A percentile compares a stretch with the other conserved stretches of the same genome.
Evolutionary conservation across 78 protist species (phyloP).

Genomic region (Polysphondylium violaceum): DNA sequence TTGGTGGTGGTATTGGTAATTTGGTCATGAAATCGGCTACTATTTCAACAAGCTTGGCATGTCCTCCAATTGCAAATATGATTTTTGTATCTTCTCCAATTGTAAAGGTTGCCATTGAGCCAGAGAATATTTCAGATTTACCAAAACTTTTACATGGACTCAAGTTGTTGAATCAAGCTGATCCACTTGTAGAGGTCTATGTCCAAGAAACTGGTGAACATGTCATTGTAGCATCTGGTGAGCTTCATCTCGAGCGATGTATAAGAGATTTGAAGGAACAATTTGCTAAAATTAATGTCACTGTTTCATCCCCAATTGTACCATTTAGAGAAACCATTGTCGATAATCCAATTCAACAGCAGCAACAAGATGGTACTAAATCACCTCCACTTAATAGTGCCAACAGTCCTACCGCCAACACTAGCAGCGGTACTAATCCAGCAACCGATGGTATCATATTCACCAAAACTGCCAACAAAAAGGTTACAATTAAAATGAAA

Average conservation of each 20-base stretch:
- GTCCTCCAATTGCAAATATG: constrained; percentile 82
- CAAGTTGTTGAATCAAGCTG: constrained; percentile 93
- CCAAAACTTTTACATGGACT: constrained; percentile 87
- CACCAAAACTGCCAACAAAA: constrained; percentile 79
- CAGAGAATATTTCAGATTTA: constrained; percentile 80
- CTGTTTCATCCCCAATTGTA: constrained; percentile 93
- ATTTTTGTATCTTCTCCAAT: constrained; percentile 88
- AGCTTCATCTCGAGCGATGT: constrained; percentile 96
- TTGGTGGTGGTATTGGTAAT: constrained; percentile 93
- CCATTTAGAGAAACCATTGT: constrained; percentile 94
- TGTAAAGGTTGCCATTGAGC: constrained; percentile 95
- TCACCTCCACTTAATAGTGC: not conserved
- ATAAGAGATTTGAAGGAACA: constrained; percentile 90
- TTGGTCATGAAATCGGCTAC: constrained; percentile 91
- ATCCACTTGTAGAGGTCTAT: constrained; percentile 91
- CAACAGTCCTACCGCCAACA: constrained; percentile 17
- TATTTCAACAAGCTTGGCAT: constrained; percentile 33
- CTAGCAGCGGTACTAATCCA: too few species aligned
- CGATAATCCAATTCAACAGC: not conserved
- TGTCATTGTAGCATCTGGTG: constrained; percentile 94
- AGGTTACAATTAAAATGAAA: constrained; percentile 47
- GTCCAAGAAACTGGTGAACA: constrained; percentile 95
- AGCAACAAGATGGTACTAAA: not conserved
- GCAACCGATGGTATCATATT: not conserved
- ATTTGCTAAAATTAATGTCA: constrained; percentile 86